Evolutionary conservation across 2,329 filamentous ascomycete species (phyloP).

Genomic region (Alternaria consortialis): DNA sequence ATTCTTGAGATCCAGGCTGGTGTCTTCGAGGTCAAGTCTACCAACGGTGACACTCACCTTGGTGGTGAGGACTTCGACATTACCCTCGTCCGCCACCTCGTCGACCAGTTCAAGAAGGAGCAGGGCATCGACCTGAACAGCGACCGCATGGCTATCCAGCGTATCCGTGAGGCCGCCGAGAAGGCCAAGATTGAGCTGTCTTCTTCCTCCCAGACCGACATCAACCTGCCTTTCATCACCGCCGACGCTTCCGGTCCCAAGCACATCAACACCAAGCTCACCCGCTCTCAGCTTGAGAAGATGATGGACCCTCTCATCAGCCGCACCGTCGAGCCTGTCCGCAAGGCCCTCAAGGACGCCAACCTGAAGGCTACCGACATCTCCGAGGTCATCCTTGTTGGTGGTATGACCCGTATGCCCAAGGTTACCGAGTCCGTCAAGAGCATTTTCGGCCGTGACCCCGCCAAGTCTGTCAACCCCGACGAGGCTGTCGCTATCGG

Average conservation of each 20-base stretch:
- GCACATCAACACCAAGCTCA: conserved; percentile 97
- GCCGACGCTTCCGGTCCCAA: conserved; percentile 94
- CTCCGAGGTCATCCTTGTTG: conserved; percentile 96
- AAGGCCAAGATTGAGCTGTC: conserved; percentile 99
- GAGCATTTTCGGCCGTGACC: conserved; percentile 94
- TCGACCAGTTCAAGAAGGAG: conserved; percentile 96
- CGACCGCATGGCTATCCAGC: conserved; percentile 98
- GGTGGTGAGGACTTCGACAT: conserved; percentile 99
- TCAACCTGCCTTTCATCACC: conserved; percentile 98
- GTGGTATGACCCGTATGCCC: conserved; percentile 99
- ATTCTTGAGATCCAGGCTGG: conserved; percentile 97
- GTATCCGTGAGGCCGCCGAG: conserved; percentile 97
- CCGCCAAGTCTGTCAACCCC: conserved; percentile 97
- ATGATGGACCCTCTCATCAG: conserved; percentile 90
- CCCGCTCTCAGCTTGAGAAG: conserved; percentile 88
- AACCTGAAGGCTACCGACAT: conserved; percentile 91
- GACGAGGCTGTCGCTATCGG: conserved; percentile 98
- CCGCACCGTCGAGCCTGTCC: conserved; percentile 88
- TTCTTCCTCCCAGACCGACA: conserved; percentile 92
- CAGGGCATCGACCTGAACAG: conserved; percentile 86
- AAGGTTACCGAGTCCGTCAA: conserved; percentile 97
- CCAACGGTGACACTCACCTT: conserved; percentile 97
- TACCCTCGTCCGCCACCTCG: conserved; percentile 88
- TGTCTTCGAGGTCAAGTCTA: conserved; percentile 99
- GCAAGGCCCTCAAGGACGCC: conserved; percentile 97